Evolutionary conservation across 768 basidiomycete genomes (phyloP).

Genomic region (Kwoniella dejecticola): DNA sequence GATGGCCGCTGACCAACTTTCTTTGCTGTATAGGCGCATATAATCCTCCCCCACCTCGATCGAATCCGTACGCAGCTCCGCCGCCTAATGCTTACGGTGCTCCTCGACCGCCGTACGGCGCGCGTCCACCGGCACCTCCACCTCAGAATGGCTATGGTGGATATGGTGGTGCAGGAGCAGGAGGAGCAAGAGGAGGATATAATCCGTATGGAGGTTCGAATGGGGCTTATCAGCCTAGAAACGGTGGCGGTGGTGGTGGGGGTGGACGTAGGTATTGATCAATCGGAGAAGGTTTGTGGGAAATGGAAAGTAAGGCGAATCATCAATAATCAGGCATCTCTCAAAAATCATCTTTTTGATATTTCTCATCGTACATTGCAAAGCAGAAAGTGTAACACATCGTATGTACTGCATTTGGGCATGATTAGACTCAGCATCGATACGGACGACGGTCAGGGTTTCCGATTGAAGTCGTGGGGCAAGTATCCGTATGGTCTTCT

Average conservation of each 20-base stretch:
- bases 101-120: slow-evolving; percentile 20
- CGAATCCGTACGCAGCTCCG: slow-evolving; percentile 32
- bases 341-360: too few species aligned
- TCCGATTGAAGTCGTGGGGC: too few species aligned
- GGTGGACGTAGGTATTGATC: slow-evolving; percentile 20
- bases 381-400: too few species aligned
- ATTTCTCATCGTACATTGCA: too few species aligned
- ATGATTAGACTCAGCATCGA: too few species aligned
- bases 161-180: slow-evolving; percentile 27
- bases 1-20: not conserved
- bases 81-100: slow-evolving; percentile 20
- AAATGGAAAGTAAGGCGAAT: too few species aligned
- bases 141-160: too few species aligned
- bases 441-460: too few species aligned
- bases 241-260: slow-evolving; percentile 15
- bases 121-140: slow-evolving; percentile 22
- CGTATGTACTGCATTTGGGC: too few species aligned
- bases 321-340: too few species aligned
- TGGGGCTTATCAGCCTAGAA: slow-evolving; percentile 23
- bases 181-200: slow-evolving; percentile 22
- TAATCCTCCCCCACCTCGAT: slow-evolving; percentile 21
- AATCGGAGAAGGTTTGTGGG: too few species aligned
- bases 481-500: too few species aligned
- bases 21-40: slow-evolving; percentile 19
- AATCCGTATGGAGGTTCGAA: slow-evolving; percentile 27